These are phyloP conservation scores for Scenedesmus sp. DNA, from an alignment of 163 green algal genomes.

Conservation along the genomic window DNA sequence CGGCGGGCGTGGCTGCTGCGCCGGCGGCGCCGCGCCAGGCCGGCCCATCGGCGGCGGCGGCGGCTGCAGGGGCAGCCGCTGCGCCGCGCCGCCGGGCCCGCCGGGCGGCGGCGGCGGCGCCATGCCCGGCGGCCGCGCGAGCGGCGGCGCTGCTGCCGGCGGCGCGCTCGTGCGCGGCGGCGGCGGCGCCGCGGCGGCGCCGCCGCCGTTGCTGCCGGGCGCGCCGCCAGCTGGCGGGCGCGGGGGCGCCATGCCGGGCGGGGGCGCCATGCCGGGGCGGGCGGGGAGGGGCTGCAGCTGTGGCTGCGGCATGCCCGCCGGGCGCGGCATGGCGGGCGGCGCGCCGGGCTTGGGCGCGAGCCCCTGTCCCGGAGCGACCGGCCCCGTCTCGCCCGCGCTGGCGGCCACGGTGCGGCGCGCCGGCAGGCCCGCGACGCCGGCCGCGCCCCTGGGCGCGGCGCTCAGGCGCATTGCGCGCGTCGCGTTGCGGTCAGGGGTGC, in stretches of 20 bases:
- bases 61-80: too few relatives aligned
- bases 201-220: conserved; percentile 5
- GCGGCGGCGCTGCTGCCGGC: too few relatives aligned
- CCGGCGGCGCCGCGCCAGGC: too few relatives aligned
- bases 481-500: background rate
- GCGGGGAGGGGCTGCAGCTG: conserved; percentile 11
- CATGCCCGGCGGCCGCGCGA: too few relatives aligned
- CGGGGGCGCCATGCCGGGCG: background rate
- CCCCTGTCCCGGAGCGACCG: background rate
- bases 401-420: too few relatives aligned
- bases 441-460: background rate
- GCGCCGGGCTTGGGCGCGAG: background rate
- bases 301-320: background rate
- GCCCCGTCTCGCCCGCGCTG: too few relatives aligned
- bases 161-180: too few relatives aligned
- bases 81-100: too few relatives aligned
- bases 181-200: too few relatives aligned
- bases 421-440: background rate
- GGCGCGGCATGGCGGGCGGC: conserved; percentile 1
- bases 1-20: background rate
- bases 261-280: too few relatives aligned
- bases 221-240: background rate
- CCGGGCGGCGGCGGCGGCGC: too few relatives aligned
- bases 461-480: background rate
- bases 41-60: too few relatives aligned